These are phyloP conservation scores for Neospermospora avenae DNA, from an alignment of 2,329 filamentous ascomycete species.

Conservation along the genomic window DNA sequence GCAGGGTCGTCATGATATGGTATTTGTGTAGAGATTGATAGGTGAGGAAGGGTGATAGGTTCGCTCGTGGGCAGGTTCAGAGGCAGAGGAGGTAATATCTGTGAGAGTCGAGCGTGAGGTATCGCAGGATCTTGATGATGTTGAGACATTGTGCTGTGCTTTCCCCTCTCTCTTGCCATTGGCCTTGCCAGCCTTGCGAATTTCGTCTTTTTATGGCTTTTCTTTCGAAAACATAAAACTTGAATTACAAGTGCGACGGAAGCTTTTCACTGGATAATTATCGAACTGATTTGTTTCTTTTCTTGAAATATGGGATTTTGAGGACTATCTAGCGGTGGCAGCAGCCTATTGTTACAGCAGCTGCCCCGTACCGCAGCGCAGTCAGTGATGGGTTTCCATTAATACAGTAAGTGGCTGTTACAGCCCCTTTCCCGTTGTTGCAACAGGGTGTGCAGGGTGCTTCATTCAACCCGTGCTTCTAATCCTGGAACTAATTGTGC, in stretches of 20 bases:
- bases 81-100: slow-evolving; percentile 28
- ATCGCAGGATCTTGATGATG: slow-evolving; percentile 11
- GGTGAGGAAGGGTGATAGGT: slow-evolving; percentile 4
- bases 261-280: background rate
- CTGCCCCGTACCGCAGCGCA: slow-evolving; percentile 9
- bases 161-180: background rate
- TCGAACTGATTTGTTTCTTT: too few species aligned
- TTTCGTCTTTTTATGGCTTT: background rate
- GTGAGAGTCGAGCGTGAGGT: slow-evolving; percentile 22
- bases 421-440: slow-evolving; percentile 5
- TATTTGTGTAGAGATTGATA: slow-evolving; percentile 10
- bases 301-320: background rate
- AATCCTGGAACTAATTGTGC: slow-evolving; percentile 11
- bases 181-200: slow-evolving; percentile 14
- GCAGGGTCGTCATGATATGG: slow-evolving; percentile 30
- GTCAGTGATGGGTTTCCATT: too few species aligned
- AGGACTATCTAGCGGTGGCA: background rate
- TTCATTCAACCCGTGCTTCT: background rate
- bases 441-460: slow-evolving; percentile 2
- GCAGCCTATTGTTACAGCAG: slow-evolving; percentile 13
- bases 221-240: background rate
- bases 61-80: slow-evolving; percentile 14
- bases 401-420: slow-evolving; percentile 12
- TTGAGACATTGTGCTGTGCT: background rate
- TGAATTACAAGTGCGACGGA: background rate